Base-by-base conservation (phyloP, 2,329 filamentous ascomycete genomes). In the Drechslera avenae region DNA sequence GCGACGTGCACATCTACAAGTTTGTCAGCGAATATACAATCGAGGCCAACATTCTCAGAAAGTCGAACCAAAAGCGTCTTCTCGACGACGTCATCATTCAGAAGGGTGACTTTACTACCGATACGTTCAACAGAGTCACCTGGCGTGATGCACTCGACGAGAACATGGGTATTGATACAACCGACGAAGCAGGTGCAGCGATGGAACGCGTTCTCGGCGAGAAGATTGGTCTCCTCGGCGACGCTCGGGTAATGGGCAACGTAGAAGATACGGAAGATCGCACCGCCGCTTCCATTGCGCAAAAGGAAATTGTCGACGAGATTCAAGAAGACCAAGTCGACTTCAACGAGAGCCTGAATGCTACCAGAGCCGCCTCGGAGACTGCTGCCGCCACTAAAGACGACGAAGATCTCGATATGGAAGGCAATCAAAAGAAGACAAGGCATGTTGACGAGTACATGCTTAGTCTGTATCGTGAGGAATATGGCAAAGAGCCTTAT, bases 81-180 rank as follows among this genome's bases (percentile, higher is more conserved):
- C 83, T 99, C 0, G 94, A 99, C 66, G 94, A 99, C 58, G 91
- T 99, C 6, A 92, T 99, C 49, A 99, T 99, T 61, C 95, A 99
- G 69, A 94, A 97, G 71, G 94, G 94, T 56, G 91, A 93, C 60
- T 99, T 99, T 72, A 99, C 93, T 0, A 99, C 94, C 0, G 94
- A 99, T 66, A 92, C 96, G 72, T 93, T 96, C 75, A 91, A 91
- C 64, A 91, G 88, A 63, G 79, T 89, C 35, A 78, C 83, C 2
- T 86, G 88, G 42, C 81, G 84, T 31, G 89, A 90, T 53, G 86
- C 89, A 42, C 79, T 90, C 19, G 83, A 81, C 45, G 77, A 81
- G 10, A 80, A 68, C 13, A 35, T 46, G 18, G 63, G 50, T 12
- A 73, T 75, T 30, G 76, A 72, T 6, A 66, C 71, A 3, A 74